Conservation (phyloP, 495 filamentous ascomycete genomes). For the Amniculicola lignicola region DNA sequence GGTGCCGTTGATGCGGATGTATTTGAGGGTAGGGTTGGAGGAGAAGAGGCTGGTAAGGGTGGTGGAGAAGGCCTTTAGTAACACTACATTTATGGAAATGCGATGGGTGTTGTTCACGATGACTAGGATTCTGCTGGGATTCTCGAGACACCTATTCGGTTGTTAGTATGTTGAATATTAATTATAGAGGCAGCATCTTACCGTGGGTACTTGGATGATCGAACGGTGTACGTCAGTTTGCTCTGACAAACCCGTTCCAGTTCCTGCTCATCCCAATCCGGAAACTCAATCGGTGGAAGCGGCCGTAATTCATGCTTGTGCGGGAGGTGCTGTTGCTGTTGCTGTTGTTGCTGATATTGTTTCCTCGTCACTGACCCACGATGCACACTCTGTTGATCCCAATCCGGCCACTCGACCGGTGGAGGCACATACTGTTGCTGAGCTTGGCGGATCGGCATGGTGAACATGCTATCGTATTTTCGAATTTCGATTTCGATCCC, state of each 20-base stretch:
- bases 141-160: background rate
- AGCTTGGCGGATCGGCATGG: no score
- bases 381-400: no score
- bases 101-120: background rate
- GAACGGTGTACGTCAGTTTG: slow-evolving; percentile 6
- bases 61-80: slow-evolving; percentile 10
- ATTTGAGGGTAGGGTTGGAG: background rate
- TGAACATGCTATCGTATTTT: no score
- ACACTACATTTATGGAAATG: slow-evolving; percentile 7
- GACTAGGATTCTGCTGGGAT: slow-evolving; percentile 1
- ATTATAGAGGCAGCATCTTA: background rate
- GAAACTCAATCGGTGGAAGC: no score
- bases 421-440: no score
- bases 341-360: no score
- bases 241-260: background rate
- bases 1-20: background rate
- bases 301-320: no score
- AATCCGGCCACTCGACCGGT: no score
- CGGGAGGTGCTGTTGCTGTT: no score
- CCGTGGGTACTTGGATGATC: slow-evolving; percentile 16
- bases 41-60: background rate
- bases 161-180: background rate
- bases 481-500: no score
- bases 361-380: no score
- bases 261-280: slow-evolving; percentile 17